Conservation (phyloP, 2,329 filamentous ascomycete genomes). For the Geoglossum cookeanum region DNA sequence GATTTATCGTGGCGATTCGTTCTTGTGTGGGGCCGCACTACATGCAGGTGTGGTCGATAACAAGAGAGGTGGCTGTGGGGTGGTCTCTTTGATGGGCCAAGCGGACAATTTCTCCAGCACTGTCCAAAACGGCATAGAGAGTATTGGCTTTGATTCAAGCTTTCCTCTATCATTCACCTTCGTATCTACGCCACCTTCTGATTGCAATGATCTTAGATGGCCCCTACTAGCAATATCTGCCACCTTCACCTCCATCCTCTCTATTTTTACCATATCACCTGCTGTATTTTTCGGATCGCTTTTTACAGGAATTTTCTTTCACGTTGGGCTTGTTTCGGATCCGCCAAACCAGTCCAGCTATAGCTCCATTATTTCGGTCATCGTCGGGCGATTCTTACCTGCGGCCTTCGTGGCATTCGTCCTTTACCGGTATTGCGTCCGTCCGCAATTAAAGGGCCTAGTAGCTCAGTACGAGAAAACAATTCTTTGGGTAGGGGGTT, state of each 20-base stretch:
- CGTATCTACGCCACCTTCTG: constrained; percentile 41
- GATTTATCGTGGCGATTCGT: constrained; percentile 75
- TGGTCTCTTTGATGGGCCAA: constrained; percentile 54
- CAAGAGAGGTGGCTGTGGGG: constrained; percentile 58
- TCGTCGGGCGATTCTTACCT: constrained; percentile 67
- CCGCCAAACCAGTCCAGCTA: constrained; percentile 52
- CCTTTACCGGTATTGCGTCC: constrained; percentile 66
- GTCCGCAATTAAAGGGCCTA: constrained; percentile 49
- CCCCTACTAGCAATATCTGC: constrained; percentile 63
- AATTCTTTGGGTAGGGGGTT: constrained; percentile 70
- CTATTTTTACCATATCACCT: constrained; percentile 63
- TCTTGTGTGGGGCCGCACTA: constrained; percentile 68
- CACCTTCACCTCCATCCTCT: constrained; percentile 57
- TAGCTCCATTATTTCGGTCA: constrained; percentile 52
- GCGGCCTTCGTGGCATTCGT: constrained; percentile 76
- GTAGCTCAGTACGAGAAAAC: constrained; percentile 80
- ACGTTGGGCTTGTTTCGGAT: constrained; percentile 78
- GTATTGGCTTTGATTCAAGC: constrained; percentile 63
- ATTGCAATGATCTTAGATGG: constrained; percentile 67
- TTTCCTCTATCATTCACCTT: constrained; percentile 83
- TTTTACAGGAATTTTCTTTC: constrained; percentile 71
- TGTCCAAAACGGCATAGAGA: constrained; percentile 53
- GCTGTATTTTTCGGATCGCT: constrained; percentile 67
- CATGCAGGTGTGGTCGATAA: constrained; percentile 64
- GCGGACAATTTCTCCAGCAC: constrained; percentile 43